Conservation (phyloP, 208 protist genomes). For the Trypanosoma melophagium region DNA sequence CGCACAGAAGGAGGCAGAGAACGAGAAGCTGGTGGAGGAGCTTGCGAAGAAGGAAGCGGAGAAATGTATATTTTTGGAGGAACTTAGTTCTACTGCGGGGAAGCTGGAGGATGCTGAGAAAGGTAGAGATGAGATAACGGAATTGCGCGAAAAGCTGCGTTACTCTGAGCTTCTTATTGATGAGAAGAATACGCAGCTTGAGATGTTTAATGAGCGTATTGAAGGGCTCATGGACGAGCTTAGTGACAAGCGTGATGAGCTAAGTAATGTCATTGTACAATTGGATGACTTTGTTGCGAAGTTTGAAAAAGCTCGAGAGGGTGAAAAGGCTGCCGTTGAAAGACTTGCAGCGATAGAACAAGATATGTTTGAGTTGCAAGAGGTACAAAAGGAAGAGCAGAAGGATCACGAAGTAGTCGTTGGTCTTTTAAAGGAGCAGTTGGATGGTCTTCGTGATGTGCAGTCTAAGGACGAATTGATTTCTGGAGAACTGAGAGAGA, state of each 20-base stretch:
- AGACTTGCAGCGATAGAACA: slow-evolving; percentile 57
- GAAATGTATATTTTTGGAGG: slow-evolving; percentile 29
- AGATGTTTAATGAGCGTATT: slow-evolving; percentile 39
- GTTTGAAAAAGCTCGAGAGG: slow-evolving; percentile 39
- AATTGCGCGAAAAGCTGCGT: slow-evolving; percentile 17
- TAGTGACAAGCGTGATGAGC: slow-evolving; percentile 51
- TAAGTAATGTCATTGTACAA: slow-evolving; percentile 63
- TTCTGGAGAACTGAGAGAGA: slow-evolving; percentile 37
- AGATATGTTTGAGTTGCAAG: slow-evolving; percentile 68
- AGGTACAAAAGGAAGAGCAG: slow-evolving; percentile 53
- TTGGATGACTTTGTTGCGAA: slow-evolving; percentile 60
- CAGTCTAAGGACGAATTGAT: slow-evolving; percentile 36
- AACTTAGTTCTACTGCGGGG: slow-evolving; percentile 21
- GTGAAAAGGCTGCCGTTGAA: slow-evolving; percentile 61
- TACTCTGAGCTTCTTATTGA: slow-evolving; percentile 21
- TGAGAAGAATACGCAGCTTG: slow-evolving; percentile 38
- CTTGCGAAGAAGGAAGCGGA: slow-evolving; percentile 28
- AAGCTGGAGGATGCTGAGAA: slow-evolving; percentile 26
- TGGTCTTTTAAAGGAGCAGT: slow-evolving; percentile 57
- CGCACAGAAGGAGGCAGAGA: too few species aligned
- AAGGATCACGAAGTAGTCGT: slow-evolving; percentile 59
- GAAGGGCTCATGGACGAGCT: slow-evolving; percentile 61
- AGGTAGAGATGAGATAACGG: not conserved
- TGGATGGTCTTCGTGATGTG: slow-evolving; percentile 51
- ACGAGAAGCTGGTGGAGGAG: too few species aligned